Conservation (phyloP, 106 monocot genomes). For the Allium cepa region DNA sequence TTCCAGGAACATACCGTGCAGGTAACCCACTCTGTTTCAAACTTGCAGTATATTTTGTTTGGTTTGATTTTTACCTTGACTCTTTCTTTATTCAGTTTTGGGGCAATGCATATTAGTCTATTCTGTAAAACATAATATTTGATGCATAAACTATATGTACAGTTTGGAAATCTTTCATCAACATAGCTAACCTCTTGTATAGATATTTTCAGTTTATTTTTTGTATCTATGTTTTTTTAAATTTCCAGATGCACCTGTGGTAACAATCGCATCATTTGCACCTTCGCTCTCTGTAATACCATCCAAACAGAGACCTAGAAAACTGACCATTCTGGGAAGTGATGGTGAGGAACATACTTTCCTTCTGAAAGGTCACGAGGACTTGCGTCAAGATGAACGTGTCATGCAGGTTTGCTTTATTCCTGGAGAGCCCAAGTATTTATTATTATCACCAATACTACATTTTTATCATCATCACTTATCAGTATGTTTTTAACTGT, state of each 20-base stretch:
- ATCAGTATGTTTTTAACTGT: no score
- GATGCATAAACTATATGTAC: no score
- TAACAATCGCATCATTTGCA: constrained; percentile 87
- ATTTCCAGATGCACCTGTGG: constrained; percentile 72
- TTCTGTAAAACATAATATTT: no score
- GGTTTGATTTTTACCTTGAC: no score
- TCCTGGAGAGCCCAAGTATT: background rate
- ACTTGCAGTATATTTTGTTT: no score
- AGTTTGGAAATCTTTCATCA: background rate
- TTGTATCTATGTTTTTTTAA: background rate
- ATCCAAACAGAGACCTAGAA: constrained; percentile 93
- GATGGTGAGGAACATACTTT: constrained; percentile 96
- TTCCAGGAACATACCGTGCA: constrained; percentile 95
- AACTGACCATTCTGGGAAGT: constrained; percentile 88
- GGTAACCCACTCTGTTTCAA: constrained; percentile 25
- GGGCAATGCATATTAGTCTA: no score
- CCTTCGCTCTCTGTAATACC: constrained; percentile 92
- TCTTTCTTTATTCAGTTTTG: no score
- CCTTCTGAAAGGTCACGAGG: constrained; percentile 96
- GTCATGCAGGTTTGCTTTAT: constrained; percentile 80
- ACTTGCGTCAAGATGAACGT: constrained; percentile 95
- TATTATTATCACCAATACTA: no score
- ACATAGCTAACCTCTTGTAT: background rate
- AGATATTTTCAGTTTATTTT: background rate
- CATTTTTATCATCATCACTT: no score